Percentiles rank a stretch among this genome's conserved stretches.
Evolutionary conservation across 352 stramenopile species (phyloP).

Genomic region (Globisporangium iwayamae): DNA sequence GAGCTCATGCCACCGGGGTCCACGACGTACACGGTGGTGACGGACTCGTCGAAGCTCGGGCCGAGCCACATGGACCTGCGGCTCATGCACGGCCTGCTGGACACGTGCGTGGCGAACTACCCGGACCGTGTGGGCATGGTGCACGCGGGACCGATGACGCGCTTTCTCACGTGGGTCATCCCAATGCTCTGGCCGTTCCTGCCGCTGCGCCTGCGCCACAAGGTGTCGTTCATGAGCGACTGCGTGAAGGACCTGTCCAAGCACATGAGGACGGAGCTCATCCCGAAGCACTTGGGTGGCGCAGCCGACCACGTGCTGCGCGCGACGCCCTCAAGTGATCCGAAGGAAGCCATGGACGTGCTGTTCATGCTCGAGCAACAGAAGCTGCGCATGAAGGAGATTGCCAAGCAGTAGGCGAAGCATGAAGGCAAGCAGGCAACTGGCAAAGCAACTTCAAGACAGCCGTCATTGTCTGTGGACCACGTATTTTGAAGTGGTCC

Average conservation of each 20-base stretch:
- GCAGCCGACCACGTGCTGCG: conserved; percentile 35
- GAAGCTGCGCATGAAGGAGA: conserved; percentile 39
- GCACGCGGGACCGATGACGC: conserved; percentile 52
- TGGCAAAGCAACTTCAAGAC: neutral
- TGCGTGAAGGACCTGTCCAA: conserved; percentile 49
- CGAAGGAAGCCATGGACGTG: conserved; percentile 38
- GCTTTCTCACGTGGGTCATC: conserved; percentile 46
- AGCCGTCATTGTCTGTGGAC: neutral
- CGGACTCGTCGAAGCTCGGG: conserved; percentile 45
- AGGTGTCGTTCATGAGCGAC: conserved; percentile 61
- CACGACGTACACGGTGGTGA: conserved; percentile 64
- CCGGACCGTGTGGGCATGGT: conserved; percentile 62
- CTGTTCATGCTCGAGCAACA: conserved; percentile 58
- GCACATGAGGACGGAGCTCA: conserved; percentile 54
- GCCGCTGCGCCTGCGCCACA: conserved; percentile 41
- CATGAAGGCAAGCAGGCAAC: neutral
- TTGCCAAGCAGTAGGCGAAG: neutral
- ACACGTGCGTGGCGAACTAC: conserved; percentile 63
- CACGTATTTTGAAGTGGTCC: neutral
- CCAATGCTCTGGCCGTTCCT: conserved; percentile 60
- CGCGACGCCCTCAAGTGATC: conserved; percentile 14
- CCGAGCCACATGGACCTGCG: conserved; percentile 50
- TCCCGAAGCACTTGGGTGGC: conserved; percentile 53
- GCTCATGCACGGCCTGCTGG: conserved; percentile 58
- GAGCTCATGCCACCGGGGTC: conserved; percentile 51